Evolutionary conservation across 495 filamentous ascomycete genomes (phyloP), one percentile per base, ranked within the genome.

Genomic region (Penicillium odoratum): DNA sequence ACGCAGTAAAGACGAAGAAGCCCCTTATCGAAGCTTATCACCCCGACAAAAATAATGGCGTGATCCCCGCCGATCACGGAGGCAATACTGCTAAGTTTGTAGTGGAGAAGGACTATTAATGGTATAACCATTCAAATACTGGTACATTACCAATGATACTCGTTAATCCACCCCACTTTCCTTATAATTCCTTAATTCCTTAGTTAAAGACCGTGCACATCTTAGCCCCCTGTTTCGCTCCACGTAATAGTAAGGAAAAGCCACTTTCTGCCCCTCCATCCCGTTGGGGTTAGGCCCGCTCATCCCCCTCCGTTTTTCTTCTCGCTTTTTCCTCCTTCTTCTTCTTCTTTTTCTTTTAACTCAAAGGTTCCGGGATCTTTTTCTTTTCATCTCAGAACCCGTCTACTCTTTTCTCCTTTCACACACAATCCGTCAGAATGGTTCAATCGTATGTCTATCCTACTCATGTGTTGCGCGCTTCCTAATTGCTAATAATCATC

Each of bases 381-480:
- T 58, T 31, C 59, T 63, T 64, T 52, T 61, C 43, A 55, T 55
- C 50, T 58, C 29, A 64, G 55, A 59, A 57, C 56, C 63, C 60
- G 40, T 63, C 63, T 53, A 62, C 51, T 34, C 61, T 55, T 59
- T 53, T 63, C 48, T 59, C 26, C 49, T 52, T 48, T 57, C 58
- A 51, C 67, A 71, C 57, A 77, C 44, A 72, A 21, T 60, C 72
- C 65, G 62, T 75, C 81, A 90, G 79, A 69, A 92, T 92, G 88
- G 88, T 91, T 81, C 86, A 90, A 81, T 92, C 88, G 86, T 85
- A 73, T 72, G 82, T 72, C 34, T 26, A 43, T 63, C 49, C 69
- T 15, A 16, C 60, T 66, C 64, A 52, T n/a, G 8, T n/a, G 49
- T n/a, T 31, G 30, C 46, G 26, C 50, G n/a, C n/a, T n/a, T 43